These are phyloP conservation scores for Diutina neorugosa DNA, from an alignment of 1,139 yeast species.

Conservation along the genomic window DNA sequence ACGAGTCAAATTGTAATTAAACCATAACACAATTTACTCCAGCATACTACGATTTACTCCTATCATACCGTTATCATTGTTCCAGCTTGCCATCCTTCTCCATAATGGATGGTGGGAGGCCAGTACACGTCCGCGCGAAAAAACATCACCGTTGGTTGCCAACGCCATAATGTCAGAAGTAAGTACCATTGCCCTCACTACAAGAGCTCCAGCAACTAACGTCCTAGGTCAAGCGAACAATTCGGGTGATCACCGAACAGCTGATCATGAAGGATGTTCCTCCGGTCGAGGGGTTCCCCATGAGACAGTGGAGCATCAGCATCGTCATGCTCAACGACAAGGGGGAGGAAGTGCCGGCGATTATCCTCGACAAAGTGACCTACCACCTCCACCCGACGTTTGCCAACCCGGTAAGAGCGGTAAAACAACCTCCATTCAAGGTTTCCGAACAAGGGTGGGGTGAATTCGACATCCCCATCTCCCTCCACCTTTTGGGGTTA, in stretches of 20 bases:
- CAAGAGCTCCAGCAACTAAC: neutral
- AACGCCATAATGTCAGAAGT: conserved; percentile 1
- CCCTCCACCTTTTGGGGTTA: conserved; percentile 52
- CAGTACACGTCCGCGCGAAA: neutral
- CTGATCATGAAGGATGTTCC: conserved; percentile 62
- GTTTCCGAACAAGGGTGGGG: conserved; percentile 98
- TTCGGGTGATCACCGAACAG: conserved; percentile 82
- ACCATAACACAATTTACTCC: no score
- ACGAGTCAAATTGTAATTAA: no score
- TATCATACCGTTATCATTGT: no score
- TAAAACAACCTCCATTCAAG: conserved; percentile 79
- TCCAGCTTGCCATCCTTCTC: no score
- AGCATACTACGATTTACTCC: no score
- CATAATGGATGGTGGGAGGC: neutral
- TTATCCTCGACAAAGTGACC: conserved; percentile 81
- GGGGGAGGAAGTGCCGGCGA: conserved; percentile 81
- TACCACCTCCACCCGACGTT: conserved; percentile 94
- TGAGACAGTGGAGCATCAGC: conserved; percentile 86
- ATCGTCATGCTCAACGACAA: conserved; percentile 63
- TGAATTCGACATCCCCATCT: conserved; percentile 81
- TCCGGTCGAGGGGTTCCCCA: conserved; percentile 88
- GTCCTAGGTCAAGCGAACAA: conserved; percentile 61
- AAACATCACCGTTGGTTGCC: neutral
- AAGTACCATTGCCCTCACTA: neutral
- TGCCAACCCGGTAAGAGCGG: conserved; percentile 70